Conservation (phyloP, 1,284 basidiomycete species). For the Rhizoctonia solani region DNA sequence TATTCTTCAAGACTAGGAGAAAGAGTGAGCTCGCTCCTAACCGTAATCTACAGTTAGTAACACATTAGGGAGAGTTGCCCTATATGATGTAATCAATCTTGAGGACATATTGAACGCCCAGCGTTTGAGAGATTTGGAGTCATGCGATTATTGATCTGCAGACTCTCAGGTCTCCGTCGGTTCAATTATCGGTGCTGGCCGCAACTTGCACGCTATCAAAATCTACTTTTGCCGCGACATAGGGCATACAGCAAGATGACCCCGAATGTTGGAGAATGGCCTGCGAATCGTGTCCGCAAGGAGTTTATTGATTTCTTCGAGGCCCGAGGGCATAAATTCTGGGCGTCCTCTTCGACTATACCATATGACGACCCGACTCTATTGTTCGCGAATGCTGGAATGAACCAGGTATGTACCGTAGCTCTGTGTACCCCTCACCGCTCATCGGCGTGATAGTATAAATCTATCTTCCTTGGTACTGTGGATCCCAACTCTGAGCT, state of each 20-base stretch:
- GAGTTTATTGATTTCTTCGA: constrained; percentile 84
- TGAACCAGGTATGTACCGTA: constrained; percentile 74
- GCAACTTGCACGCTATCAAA: background rate
- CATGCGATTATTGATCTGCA: constrained; percentile 27
- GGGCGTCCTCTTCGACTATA: constrained; percentile 91
- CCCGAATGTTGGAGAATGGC: constrained; percentile 53
- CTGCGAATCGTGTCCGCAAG: constrained; percentile 69
- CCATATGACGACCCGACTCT: constrained; percentile 97
- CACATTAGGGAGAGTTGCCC: too few relatives aligned
- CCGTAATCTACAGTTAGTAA: too few relatives aligned
- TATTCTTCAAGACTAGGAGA: background rate
- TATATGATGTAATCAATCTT: background rate
- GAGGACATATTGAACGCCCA: background rate
- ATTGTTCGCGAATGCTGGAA: constrained; percentile 96
- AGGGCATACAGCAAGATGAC: background rate
- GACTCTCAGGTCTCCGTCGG: constrained; percentile 6
- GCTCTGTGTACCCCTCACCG: constrained; percentile 2
- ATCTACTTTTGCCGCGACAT: background rate
- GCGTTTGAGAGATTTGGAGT: constrained; percentile 31
- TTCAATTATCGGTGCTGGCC: background rate
- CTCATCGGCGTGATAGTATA: constrained; percentile 68
- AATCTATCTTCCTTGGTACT: constrained; percentile 94
- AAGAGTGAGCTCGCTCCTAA: too few relatives aligned
- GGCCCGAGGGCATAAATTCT: constrained; percentile 81
- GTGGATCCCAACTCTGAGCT: constrained; percentile 91